Conservation (phyloP, 2,329 filamentous ascomycete genomes). For the Madurella fahalii region DNA sequence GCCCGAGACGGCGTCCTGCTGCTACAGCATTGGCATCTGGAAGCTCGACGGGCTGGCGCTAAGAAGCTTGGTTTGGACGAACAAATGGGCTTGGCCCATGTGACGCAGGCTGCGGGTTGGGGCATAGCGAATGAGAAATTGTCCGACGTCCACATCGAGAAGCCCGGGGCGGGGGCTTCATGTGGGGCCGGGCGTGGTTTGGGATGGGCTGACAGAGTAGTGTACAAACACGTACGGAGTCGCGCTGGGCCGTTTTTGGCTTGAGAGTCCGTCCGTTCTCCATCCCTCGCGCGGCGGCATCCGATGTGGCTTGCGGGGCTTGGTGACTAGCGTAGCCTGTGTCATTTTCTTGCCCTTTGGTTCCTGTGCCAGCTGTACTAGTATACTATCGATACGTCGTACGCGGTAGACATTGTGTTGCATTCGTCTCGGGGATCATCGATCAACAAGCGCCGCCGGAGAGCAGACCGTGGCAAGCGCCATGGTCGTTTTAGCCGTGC, state of each 20-base stretch:
- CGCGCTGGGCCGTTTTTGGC: no score
- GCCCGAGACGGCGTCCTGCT: neutral
- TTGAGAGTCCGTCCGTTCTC: no score
- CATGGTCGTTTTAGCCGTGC: neutral
- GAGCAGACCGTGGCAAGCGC: conserved; percentile 1
- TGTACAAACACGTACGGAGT: no score
- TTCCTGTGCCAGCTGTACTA: no score
- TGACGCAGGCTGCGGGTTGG: conserved; percentile 4
- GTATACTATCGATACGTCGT: neutral
- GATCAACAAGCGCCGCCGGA: conserved; percentile 11
- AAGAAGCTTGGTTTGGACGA: neutral
- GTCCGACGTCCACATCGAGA: conserved; percentile 26
- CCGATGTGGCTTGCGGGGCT: no score
- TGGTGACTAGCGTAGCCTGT: no score
- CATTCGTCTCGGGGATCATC: neutral
- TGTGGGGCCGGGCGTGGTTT: conserved; percentile 1
- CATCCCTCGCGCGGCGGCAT: no score
- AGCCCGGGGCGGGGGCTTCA: neutral
- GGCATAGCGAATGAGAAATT: conserved; percentile 28
- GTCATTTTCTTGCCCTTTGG: no score
- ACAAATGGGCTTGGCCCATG: neutral
- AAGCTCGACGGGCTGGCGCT: neutral
- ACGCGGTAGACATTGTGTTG: neutral
- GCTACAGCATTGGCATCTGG: neutral
- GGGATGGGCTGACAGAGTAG: neutral